Percentiles rank a stretch among this genome's conserved stretches.
Conservation (phyloP, 148 eudicot species). For the Heliosperma pusillum region DNA sequence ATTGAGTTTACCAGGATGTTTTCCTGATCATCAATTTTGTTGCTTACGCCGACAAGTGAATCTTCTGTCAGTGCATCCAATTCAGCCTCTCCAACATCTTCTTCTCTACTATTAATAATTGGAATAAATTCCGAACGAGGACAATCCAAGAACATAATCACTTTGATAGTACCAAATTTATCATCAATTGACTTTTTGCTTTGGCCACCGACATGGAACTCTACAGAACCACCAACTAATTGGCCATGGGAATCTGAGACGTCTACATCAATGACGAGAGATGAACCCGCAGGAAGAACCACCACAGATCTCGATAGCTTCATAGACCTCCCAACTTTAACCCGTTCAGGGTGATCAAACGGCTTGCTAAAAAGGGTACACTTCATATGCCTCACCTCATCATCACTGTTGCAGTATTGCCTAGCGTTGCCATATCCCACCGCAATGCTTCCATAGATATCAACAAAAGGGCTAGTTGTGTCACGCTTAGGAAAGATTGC, state of each 20-base stretch:
- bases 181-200: neutral
- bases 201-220: neutral
- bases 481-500: neutral
- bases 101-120: too few relatives aligned
- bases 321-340: neutral
- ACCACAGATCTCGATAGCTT: neutral
- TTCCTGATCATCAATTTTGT: neutral
- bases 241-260: neutral
- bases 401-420: neutral
- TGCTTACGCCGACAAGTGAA: too few relatives aligned
- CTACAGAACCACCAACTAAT: neutral
- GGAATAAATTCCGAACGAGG: neutral
- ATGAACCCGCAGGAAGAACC: neutral
- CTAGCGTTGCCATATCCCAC: conserved; percentile 2
- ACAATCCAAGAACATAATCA: neutral
- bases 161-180: neutral
- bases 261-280: neutral
- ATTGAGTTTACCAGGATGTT: neutral
- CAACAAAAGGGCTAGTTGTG: neutral
- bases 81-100: too few relatives aligned
- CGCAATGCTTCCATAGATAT: neutral
- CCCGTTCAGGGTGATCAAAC: neutral
- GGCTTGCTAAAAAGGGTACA: neutral
- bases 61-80: too few relatives aligned
- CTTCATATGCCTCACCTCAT: neutral